These are phyloP conservation scores for Thyridium curvatum DNA, from an alignment of 2,329 filamentous ascomycete genomes.

Conservation along the genomic window DNA sequence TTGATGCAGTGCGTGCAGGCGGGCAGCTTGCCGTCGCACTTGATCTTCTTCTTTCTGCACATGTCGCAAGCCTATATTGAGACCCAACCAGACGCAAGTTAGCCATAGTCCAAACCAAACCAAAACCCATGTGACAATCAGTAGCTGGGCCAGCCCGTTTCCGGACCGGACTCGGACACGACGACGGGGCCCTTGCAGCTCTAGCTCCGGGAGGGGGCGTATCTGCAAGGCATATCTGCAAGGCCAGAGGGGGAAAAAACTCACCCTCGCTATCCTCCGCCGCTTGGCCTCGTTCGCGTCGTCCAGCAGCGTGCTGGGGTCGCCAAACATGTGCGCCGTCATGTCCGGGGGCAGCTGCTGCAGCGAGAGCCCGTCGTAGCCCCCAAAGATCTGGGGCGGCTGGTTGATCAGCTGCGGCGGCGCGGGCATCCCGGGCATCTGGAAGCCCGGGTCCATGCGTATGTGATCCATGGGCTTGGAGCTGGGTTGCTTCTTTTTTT, in stretches of 20 bases:
- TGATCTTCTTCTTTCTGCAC: conserved; percentile 96
- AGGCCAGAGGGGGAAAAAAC: too few relatives aligned
- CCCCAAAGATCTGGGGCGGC: conserved; percentile 65
- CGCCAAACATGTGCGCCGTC: conserved; percentile 50
- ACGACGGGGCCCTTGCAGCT: too few relatives aligned
- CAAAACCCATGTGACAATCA: too few relatives aligned
- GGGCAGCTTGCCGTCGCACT: conserved; percentile 94
- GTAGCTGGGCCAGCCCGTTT: too few relatives aligned
- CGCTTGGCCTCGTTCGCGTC: conserved; percentile 79
- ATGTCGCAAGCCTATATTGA: conserved; percentile 74
- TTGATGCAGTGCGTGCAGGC: conserved; percentile 94
- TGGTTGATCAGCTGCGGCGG: conserved; percentile 57
- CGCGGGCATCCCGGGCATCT: conserved; percentile 46
- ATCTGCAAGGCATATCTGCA: too few relatives aligned
- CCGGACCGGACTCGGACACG: too few relatives aligned
- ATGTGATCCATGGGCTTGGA: conserved; percentile 52
- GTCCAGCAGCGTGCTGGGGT: conserved; percentile 50
- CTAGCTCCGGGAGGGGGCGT: too few relatives aligned
- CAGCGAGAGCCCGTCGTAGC: conserved; percentile 53
- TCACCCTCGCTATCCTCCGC: conserved; percentile 79
- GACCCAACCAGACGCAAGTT: too few relatives aligned
- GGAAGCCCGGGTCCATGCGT: conserved; percentile 43
- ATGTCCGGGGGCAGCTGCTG: conserved; percentile 50
- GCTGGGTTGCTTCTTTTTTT: too few relatives aligned
- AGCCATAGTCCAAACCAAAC: too few relatives aligned